Base-by-base conservation (phyloP, 1,284 basidiomycete species). In the Boletus subluridellus region DNA sequence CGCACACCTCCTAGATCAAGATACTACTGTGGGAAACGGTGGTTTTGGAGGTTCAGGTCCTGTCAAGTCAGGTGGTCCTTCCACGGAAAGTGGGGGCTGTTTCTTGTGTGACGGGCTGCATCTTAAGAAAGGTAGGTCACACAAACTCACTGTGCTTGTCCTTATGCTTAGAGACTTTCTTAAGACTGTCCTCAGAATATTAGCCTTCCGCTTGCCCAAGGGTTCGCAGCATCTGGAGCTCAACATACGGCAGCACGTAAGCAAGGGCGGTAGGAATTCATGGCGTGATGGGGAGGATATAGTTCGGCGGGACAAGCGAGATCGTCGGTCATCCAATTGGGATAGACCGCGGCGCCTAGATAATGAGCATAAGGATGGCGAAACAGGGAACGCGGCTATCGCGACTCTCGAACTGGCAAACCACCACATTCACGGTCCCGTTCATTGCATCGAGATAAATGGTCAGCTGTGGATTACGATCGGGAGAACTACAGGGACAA, bases 1-100 rank as follows among this genome's bases (percentile, higher is more conserved):
- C 70, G 98, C 96, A 21, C 95, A 98, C 76, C 77, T 99, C 65
- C 77, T 94, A 44, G 94, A 95, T 69, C 92, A 99, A 78, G 96
- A 99, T 73, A 99, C 96, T 1, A 91, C 90, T 7, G 74, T 70
- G 26, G 65, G 71, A 24, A 78, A 68, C 59, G 86, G 83, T 59
- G 90, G 84, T 32, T 92, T 86, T 79, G 90, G 90, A 63, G 90
- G 81, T 44, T 71, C 65, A n/a, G 85, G 72, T 24, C 73, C 78
- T 52, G 79, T 80, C 60, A 84, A 83, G 66, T 70, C 77, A 49
- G 84, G 84, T 35, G 85, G 86, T 8, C 81, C 78, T 48, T 77
- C 78, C 5, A 78, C 79, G 1, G 81, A 84, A 37, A 78, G 77
- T 1, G 81, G 81, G 14, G 92, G 92, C 1, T 98, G 96, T 73